Evolutionary conservation across 306 rosid genomes (phyloP).

Genomic region (Sindora glabra): DNA sequence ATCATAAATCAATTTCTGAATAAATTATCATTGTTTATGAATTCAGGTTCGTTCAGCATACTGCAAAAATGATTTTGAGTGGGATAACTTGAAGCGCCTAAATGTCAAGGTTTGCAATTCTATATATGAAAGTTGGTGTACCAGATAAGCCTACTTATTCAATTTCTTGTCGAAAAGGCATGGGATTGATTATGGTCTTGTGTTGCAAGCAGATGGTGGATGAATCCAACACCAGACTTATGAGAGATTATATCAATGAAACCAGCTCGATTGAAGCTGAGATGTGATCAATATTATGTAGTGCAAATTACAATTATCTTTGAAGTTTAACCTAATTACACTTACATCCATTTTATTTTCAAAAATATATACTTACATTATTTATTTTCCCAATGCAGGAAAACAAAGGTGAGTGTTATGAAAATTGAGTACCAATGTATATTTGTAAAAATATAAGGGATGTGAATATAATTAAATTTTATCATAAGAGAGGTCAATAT

Average conservation of each 20-base stretch:
- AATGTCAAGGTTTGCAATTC: slow-evolving; percentile 49
- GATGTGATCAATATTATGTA: slow-evolving; percentile 19
- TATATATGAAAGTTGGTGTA: background rate
- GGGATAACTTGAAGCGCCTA: slow-evolving; percentile 72
- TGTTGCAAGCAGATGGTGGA: slow-evolving; percentile 62
- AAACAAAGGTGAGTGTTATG: too few relatives aligned
- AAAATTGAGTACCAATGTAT: too few relatives aligned
- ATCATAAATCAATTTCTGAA: background rate
- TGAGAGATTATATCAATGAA: slow-evolving; percentile 72
- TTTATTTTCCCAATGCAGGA: too few relatives aligned
- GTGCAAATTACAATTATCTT: too few relatives aligned
- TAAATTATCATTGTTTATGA: background rate
- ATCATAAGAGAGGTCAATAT: too few relatives aligned
- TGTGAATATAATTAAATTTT: too few relatives aligned
- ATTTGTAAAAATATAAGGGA: too few relatives aligned
- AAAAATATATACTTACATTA: too few relatives aligned
- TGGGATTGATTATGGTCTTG: slow-evolving; percentile 8
- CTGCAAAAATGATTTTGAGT: slow-evolving; percentile 80
- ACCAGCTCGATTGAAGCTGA: slow-evolving; percentile 47
- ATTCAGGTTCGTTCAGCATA: slow-evolving; percentile 80
- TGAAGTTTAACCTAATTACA: too few relatives aligned
- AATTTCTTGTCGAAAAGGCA: background rate
- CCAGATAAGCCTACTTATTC: background rate
- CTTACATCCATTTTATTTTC: too few relatives aligned
- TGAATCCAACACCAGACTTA: slow-evolving; percentile 67